These are phyloP conservation scores for Fraxinus pennsylvanica DNA, from an alignment of 257 asterid species.

Conservation along the genomic window DNA sequence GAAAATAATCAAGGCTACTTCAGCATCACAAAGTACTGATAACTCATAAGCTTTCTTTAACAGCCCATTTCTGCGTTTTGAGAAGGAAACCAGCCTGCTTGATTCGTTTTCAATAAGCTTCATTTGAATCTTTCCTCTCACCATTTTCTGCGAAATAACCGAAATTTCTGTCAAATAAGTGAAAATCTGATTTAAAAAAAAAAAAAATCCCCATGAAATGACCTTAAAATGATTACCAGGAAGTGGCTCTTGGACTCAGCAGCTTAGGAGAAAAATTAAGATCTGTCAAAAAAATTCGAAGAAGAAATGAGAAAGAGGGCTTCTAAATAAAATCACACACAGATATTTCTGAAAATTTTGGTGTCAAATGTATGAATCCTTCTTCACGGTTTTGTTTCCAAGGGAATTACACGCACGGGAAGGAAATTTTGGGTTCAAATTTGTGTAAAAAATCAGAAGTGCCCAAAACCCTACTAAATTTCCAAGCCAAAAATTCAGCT, in stretches of 20 bases:
- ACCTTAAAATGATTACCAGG: background rate
- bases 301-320: background rate
- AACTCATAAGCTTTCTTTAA: slow-evolving; percentile 76
- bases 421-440: background rate
- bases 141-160: slow-evolving; percentile 41
- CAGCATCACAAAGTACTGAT: slow-evolving; percentile 73
- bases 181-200: background rate
- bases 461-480: slow-evolving; percentile 40
- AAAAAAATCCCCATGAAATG: background rate
- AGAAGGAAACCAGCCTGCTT: slow-evolving; percentile 68
- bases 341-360: too few relatives aligned
- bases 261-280: background rate
- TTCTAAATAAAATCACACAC: background rate
- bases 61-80: slow-evolving; percentile 69
- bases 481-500: slow-evolving; percentile 16
- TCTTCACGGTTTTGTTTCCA: too few relatives aligned
- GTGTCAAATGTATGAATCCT: background rate
- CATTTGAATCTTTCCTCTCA: slow-evolving; percentile 70
- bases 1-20: slow-evolving; percentile 68
- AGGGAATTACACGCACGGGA: too few relatives aligned
- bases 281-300: background rate
- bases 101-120: slow-evolving; percentile 62
- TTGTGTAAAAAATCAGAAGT: background rate
- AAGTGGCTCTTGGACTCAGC: background rate
- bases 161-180: background rate